Conservation (phyloP, 192 early-diverging fungal species). For the Coemansia sp. region DNA sequence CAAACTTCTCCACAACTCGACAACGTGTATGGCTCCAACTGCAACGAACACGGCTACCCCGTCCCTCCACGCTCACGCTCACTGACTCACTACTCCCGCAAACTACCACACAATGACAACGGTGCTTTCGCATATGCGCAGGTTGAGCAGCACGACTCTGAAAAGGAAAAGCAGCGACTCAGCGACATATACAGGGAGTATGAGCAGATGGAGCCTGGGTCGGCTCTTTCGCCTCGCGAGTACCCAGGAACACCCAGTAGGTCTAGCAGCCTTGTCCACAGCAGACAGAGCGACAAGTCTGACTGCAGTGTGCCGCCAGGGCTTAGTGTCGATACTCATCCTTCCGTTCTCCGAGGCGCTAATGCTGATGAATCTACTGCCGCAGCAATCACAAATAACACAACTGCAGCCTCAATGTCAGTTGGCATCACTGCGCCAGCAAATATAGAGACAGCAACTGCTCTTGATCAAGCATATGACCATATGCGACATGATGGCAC, state of each 20-base stretch:
- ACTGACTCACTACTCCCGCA: conserved; percentile 16
- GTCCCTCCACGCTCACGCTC: conserved; percentile 47
- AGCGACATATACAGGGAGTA: conserved; percentile 37
- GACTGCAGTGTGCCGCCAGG: neutral
- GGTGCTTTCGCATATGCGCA: conserved; percentile 21
- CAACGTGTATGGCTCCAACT: conserved; percentile 4
- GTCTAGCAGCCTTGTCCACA: conserved; percentile 38
- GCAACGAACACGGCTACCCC: conserved; percentile 17
- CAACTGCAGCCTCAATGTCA: conserved; percentile 4
- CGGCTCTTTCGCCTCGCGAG: conserved; percentile 11
- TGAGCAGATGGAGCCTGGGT: conserved; percentile 19
- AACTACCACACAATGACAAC: conserved; percentile 7
- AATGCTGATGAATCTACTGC: neutral
- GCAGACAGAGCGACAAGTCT: conserved; percentile 1
- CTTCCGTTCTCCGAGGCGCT: conserved; percentile 5
- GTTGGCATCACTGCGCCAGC: conserved; percentile 1
- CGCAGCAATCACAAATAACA: neutral
- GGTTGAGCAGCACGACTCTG: conserved; percentile 25
- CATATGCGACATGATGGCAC: conserved; percentile 12
- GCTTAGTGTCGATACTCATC: conserved; percentile 39
- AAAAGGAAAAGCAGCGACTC: conserved; percentile 39
- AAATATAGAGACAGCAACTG: conserved; percentile 5
- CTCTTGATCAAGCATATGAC: neutral
- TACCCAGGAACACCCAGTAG: conserved; percentile 31
- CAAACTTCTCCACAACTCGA: too few relatives aligned